Evolutionary conservation across 768 basidiomycete species (phyloP).

Genomic region (Rhizopogon vesiculosus): DNA sequence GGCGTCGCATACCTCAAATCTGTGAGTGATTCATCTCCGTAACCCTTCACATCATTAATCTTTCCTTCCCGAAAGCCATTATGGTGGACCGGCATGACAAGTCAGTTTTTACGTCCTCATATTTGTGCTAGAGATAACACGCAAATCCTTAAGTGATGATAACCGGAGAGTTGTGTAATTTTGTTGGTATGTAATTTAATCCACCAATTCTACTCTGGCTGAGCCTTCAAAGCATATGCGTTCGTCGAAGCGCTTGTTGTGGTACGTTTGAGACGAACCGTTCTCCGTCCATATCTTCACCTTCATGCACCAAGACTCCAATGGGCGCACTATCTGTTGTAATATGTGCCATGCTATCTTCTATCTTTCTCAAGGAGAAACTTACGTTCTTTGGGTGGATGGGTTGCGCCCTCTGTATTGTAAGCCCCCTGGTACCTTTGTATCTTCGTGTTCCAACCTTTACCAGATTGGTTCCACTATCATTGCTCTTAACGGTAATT

Average conservation of each 20-base stretch:
- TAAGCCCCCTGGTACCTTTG: slow-evolving; percentile 32
- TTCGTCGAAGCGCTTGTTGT: slow-evolving; percentile 93
- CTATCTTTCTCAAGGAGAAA: slow-evolving; percentile 88
- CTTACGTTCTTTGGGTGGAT: slow-evolving; percentile 97
- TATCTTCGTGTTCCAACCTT: not conserved
- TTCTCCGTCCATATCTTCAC: not conserved
- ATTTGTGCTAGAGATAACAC: not conserved
- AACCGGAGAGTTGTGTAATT: slow-evolving; percentile 83
- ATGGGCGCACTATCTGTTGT: slow-evolving; percentile 96
- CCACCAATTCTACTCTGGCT: not conserved
- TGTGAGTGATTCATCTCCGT: slow-evolving; percentile 39
- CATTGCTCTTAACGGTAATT: slow-evolving; percentile 83
- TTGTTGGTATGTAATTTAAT: slow-evolving; percentile 54
- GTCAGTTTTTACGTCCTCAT: slow-evolving; percentile 35
- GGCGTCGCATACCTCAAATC: slow-evolving; percentile 96
- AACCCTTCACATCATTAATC: slow-evolving; percentile 4
- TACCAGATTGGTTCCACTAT: slow-evolving; percentile 76
- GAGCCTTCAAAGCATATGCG: slow-evolving; percentile 58
- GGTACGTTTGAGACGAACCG: slow-evolving; percentile 37
- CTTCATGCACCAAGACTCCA: slow-evolving; percentile 57
- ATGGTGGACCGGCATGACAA: slow-evolving; percentile 95
- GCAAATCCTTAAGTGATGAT: slow-evolving; percentile 69
- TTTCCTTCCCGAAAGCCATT: slow-evolving; percentile 43
- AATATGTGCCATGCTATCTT: slow-evolving; percentile 88
- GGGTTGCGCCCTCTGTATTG: slow-evolving; percentile 88